Base-by-base conservation (phyloP, 805 yeast species). In the Cyberlindnera mycetangii region DNA sequence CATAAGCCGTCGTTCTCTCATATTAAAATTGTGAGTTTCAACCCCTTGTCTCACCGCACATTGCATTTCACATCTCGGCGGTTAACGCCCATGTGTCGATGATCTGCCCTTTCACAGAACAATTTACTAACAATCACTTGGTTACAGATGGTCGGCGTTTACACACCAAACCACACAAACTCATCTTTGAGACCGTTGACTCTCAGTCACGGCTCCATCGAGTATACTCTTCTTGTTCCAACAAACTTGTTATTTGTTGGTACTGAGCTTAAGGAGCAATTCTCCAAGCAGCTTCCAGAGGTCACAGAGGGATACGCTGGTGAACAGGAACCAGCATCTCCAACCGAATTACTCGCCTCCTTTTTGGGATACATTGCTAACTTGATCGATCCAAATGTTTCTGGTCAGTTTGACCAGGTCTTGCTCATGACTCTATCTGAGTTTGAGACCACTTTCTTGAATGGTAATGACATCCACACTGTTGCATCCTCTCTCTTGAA, bases 241-340 rank as follows among this genome's bases (percentile, higher is more conserved):
- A 81, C 93, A 32, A 78, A 81, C 45, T 74, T 83, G 43, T 85
- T 86, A 61, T 79, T 89, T 58, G 78, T 82, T 58, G 87, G 87
- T 62, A 83, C 92, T 48, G 96, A 90, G 68, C 76, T 93, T 56
- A 85, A 87, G 59, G 90, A 89, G 54, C 95, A 84, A 67, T 93
- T 92, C 65, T 71, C 70, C 60, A 85, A 86, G 62, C 65, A 67
- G 42, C 78, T 93, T 53, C 92, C 95, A 8, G 79, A 76, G 38
- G 81, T 81, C 33, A 85, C 97, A 35, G 97, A 88, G 61, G 93
- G 85, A 14, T 82, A 77, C 55, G 92, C 90, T 39, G 84, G 78
- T 47, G 96, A 87, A 55, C 85, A 85, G 51, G 97, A 90, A 69
- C 97, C 97, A 30, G 68, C 88, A 27, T 81, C 92, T 36, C 81